phyloP scores from a whole-genome alignment of 1,139 yeast genomes.

The Pichia sp. region DNA sequence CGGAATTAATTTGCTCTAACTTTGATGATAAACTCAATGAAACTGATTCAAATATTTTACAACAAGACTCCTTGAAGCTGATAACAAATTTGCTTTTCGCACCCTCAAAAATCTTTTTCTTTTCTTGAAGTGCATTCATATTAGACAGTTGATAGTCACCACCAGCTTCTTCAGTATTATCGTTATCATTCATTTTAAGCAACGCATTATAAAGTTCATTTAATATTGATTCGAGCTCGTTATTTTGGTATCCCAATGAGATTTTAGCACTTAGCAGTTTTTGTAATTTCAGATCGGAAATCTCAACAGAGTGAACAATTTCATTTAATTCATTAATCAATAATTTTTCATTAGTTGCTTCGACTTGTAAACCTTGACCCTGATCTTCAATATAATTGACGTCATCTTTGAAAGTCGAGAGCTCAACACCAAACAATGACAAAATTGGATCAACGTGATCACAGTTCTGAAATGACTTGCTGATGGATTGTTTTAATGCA shows the following conservation, averaged over 20 bases:
- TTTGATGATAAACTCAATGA: slow-evolving; percentile 32
- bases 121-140: slow-evolving; percentile 71
- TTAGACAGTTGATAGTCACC: slow-evolving; percentile 46
- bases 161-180: slow-evolving; percentile 23
- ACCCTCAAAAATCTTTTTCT: slow-evolving; percentile 53
- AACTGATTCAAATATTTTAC: slow-evolving; percentile 35
- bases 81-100: slow-evolving; percentile 48
- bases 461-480: slow-evolving; percentile 52
- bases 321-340: slow-evolving; percentile 63
- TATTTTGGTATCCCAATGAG: slow-evolving; percentile 40
- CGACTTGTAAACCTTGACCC: slow-evolving; percentile 78
- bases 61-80: slow-evolving; percentile 42
- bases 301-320: slow-evolving; percentile 62
- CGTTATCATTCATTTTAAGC: slow-evolving; percentile 48
- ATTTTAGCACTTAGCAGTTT: slow-evolving; percentile 44
- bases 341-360: slow-evolving; percentile 70
- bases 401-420: slow-evolving; percentile 58
- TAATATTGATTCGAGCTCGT: slow-evolving; percentile 51
- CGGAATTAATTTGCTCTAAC: slow-evolving; percentile 12
- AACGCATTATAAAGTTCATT: slow-evolving; percentile 59
- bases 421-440: slow-evolving; percentile 51
- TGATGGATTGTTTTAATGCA: slow-evolving; percentile 39
- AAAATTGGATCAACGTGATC: slow-evolving; percentile 53
- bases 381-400: slow-evolving; percentile 67
- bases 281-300: slow-evolving; percentile 50